These are phyloP conservation scores for Boletellus dicymbophilus DNA, from an alignment of 1,284 basidiomycete genomes.

Conservation along the genomic window DNA sequence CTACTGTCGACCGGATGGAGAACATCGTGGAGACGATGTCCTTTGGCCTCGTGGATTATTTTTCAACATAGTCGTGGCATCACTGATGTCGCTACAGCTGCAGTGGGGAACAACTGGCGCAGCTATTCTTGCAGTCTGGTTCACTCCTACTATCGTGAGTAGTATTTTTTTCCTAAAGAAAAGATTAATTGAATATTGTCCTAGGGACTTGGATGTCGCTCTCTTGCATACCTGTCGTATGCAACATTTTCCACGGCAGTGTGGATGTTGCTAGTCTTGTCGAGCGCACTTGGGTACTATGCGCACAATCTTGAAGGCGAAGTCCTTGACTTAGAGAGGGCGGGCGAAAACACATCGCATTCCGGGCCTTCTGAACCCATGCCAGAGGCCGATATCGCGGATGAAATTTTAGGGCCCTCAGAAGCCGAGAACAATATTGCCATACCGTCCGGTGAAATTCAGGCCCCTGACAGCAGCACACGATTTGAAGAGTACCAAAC, in stretches of 20 bases:
- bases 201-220: slow-evolving; percentile 41
- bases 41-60: slow-evolving; percentile 32
- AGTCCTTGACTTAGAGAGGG: slow-evolving; percentile 2
- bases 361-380: background rate
- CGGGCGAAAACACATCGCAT: background rate
- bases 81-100: slow-evolving; percentile 33
- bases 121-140: slow-evolving; percentile 36
- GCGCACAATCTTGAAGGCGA: slow-evolving; percentile 9
- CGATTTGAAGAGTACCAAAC: no score
- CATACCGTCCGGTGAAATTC: background rate
- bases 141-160: slow-evolving; percentile 39
- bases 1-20: slow-evolving; percentile 25
- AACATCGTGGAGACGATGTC: slow-evolving; percentile 1
- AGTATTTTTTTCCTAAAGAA: background rate
- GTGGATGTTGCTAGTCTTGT: slow-evolving; percentile 40
- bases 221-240: slow-evolving; percentile 39
- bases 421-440: background rate
- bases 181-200: background rate
- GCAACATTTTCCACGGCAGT: slow-evolving; percentile 36
- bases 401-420: background rate
- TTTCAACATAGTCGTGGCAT: slow-evolving; percentile 36
- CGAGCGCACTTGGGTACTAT: slow-evolving; percentile 38
- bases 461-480: accelerated
- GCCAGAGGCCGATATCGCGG: no score
- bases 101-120: slow-evolving; percentile 43